phyloP scores from a whole-genome alignment of 2,329 filamentous ascomycete species.

The Fusarium sulawesiense region DNA sequence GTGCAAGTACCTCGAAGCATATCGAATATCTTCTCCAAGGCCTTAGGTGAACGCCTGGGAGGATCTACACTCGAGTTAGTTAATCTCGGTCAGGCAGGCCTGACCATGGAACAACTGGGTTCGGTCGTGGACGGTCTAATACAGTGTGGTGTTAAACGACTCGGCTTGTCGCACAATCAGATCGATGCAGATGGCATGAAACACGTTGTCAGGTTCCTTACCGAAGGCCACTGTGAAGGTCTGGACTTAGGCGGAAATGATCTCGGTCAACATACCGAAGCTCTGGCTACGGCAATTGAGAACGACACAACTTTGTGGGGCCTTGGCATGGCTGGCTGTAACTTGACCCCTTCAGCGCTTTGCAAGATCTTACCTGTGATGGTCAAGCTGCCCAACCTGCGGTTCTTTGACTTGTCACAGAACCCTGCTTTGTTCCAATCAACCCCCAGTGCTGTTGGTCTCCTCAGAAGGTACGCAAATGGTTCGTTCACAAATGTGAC shows the following conservation, averaged over 20 bases:
- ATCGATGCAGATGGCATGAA: slow-evolving; percentile 79
- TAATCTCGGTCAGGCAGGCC: slow-evolving; percentile 81
- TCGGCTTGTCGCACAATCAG: slow-evolving; percentile 86
- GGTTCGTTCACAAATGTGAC: not conserved
- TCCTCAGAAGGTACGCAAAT: slow-evolving; percentile 76
- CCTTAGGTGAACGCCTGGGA: slow-evolving; percentile 80
- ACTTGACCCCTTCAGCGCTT: slow-evolving; percentile 77
- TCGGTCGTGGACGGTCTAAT: slow-evolving; percentile 85
- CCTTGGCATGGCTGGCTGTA: slow-evolving; percentile 87
- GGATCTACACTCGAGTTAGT: slow-evolving; percentile 83
- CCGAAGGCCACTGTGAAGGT: slow-evolving; percentile 82
- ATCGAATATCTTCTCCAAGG: slow-evolving; percentile 76
- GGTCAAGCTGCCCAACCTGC: slow-evolving; percentile 75
- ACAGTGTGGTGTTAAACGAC: slow-evolving; percentile 78
- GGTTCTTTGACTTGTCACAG: slow-evolving; percentile 92
- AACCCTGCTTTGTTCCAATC: slow-evolving; percentile 83
- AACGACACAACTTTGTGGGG: slow-evolving; percentile 75
- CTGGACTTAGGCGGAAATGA: slow-evolving; percentile 92
- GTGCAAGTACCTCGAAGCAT: slow-evolving; percentile 50
- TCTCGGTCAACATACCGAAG: slow-evolving; percentile 65
- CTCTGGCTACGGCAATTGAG: slow-evolving; percentile 64
- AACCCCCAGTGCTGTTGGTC: slow-evolving; percentile 76
- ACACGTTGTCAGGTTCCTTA: slow-evolving; percentile 81
- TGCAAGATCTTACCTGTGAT: slow-evolving; percentile 81
- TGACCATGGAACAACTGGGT: slow-evolving; percentile 77